phyloP scores from a whole-genome alignment of 2,329 filamentous ascomycete genomes.

The Fusarium sp. region DNA sequence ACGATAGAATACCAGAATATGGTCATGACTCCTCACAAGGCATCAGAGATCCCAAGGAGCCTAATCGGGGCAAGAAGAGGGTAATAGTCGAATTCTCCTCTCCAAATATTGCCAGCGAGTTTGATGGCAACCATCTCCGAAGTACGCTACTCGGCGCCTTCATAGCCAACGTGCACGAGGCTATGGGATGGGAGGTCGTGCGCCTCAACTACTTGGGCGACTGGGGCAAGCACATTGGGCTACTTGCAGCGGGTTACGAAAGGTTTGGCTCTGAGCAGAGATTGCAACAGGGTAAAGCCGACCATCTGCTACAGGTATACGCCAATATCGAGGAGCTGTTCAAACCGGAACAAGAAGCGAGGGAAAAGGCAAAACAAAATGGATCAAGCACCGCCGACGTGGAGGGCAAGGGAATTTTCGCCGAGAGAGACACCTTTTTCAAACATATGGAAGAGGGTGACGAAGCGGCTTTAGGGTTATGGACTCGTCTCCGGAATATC shows the following conservation, averaged over 20 bases:
- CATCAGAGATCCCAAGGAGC: not conserved
- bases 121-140: constrained; percentile 81
- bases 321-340: constrained; percentile 75
- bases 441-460: constrained; percentile 72
- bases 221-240: constrained; percentile 78
- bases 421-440: constrained; percentile 69
- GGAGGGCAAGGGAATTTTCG: constrained; percentile 54
- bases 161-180: constrained; percentile 75
- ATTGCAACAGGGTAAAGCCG: constrained; percentile 73
- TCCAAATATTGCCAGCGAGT: constrained; percentile 84
- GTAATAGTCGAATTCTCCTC: constrained; percentile 82
- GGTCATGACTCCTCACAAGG: constrained; percentile 23
- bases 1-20: constrained; percentile 15
- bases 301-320: constrained; percentile 78
- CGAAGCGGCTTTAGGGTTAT: constrained; percentile 64
- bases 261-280: constrained; percentile 75
- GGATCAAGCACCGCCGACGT: constrained; percentile 51
- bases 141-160: constrained; percentile 84
- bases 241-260: constrained; percentile 76
- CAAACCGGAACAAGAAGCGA: constrained; percentile 73
- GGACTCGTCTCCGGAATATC: constrained; percentile 67
- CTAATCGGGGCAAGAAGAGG: constrained; percentile 27
- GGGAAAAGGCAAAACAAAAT: constrained; percentile 62
- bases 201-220: constrained; percentile 81
- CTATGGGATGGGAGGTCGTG: constrained; percentile 76